Conservation (phyloP, 495 filamentous ascomycete genomes). For the Jackrogersella multiformis region DNA sequence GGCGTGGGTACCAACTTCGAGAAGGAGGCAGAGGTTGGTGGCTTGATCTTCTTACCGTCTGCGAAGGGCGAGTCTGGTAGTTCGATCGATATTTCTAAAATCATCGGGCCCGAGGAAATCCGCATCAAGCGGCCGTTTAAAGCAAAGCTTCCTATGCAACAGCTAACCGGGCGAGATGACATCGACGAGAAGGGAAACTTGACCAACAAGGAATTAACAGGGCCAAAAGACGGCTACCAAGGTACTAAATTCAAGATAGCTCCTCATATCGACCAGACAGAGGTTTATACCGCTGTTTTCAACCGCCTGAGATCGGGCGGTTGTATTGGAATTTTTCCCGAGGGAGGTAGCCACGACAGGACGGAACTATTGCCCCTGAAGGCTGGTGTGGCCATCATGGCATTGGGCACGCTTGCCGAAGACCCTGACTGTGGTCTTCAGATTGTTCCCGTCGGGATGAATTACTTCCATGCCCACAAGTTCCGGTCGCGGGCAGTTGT, state of each 20-base stretch:
- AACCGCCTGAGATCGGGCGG: constrained; percentile 79
- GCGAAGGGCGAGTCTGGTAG: constrained; percentile 78
- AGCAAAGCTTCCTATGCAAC: constrained; percentile 70
- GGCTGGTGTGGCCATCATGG: constrained; percentile 98
- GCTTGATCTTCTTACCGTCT: constrained; percentile 85
- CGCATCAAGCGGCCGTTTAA: constrained; percentile 87
- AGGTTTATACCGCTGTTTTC: constrained; percentile 94
- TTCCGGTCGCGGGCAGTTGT: constrained; percentile 96
- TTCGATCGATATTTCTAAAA: constrained; percentile 80
- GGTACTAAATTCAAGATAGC: constrained; percentile 87
- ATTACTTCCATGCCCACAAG: constrained; percentile 99
- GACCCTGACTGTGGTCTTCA: constrained; percentile 90
- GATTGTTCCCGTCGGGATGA: constrained; percentile 99
- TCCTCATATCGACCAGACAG: constrained; percentile 92
- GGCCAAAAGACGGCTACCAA: constrained; percentile 68
- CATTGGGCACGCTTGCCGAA: constrained; percentile 88
- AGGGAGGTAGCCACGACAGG: constrained; percentile 96
- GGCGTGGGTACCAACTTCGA: constrained; percentile 89
- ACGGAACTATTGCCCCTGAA: constrained; percentile 94
- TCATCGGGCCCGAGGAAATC: constrained; percentile 82
- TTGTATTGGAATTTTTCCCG: constrained; percentile 96
- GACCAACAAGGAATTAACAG: constrained; percentile 59
- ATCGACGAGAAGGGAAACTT: constrained; percentile 66
- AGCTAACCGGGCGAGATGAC: constrained; percentile 81
- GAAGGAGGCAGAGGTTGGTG: constrained; percentile 76